Evolutionary conservation across 768 basidiomycete species (phyloP).

Genomic region (Kwoniella mangroviensis): DNA sequence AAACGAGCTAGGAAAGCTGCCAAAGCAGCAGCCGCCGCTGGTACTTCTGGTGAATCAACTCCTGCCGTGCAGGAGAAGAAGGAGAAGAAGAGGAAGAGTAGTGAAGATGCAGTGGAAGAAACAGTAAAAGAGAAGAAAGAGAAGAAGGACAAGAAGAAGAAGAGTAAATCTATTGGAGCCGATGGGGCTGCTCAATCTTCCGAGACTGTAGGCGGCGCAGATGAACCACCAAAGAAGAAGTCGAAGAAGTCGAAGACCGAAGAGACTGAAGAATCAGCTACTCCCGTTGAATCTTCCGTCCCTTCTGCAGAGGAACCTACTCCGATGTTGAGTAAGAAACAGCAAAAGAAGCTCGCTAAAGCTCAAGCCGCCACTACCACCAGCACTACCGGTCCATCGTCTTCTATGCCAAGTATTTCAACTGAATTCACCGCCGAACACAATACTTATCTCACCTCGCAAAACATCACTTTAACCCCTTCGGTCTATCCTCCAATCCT

Average conservation of each 20-base stretch:
- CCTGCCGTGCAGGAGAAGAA: conserved; percentile 27
- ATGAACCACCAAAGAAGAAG: conserved; percentile 38
- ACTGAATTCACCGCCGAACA: conserved; percentile 61
- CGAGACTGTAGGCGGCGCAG: conserved; percentile 2
- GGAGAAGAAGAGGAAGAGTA: conserved; percentile 32
- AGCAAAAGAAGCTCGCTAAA: conserved; percentile 45
- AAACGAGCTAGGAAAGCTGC: conserved; percentile 22
- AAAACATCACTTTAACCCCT: conserved; percentile 73
- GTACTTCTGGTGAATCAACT: conserved; percentile 9
- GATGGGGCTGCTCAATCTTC: conserved; percentile 7
- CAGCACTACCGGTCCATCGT: conserved; percentile 16
- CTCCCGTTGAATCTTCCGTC: conserved; percentile 23
- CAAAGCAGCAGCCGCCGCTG: conserved; percentile 6
- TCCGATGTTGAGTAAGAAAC: conserved; percentile 32
- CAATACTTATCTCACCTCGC: conserved; percentile 69
- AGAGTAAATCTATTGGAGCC: conserved; percentile 11
- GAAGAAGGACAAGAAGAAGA: conserved; percentile 43
- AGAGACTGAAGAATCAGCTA: conserved; percentile 4
- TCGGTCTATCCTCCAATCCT: conserved; percentile 68
- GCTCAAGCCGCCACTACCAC: conserved; percentile 25
- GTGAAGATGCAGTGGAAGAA: conserved; percentile 37
- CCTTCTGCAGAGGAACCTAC: neutral
- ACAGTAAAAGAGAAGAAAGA: conserved; percentile 55
- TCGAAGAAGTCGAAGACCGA: conserved; percentile 16
- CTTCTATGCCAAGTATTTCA: conserved; percentile 47